Evolutionary conservation across 331 rosid species (phyloP).

Genomic region (Acacia concinna): DNA sequence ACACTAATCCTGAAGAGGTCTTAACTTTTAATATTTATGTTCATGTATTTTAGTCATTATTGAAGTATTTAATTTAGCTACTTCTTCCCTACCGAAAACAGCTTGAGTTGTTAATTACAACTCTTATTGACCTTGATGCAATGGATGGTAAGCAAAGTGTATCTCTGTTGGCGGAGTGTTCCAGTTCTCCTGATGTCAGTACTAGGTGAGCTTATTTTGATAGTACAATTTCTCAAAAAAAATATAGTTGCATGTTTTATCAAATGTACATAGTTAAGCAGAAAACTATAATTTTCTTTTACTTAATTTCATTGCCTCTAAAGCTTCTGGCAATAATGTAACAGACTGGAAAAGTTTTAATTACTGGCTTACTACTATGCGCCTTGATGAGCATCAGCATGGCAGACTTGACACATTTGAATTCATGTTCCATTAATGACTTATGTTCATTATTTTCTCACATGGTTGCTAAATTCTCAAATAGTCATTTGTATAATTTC

Average conservation of each 20-base stretch:
- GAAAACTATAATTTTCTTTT: conserved; percentile 14
- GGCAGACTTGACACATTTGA: background rate
- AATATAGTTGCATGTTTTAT: conserved; percentile 6
- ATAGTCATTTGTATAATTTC: conserved; percentile 16
- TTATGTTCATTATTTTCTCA: background rate
- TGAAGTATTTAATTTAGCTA: conserved; percentile 15
- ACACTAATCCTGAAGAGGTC: conserved; percentile 99
- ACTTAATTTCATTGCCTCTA: conserved; percentile 1
- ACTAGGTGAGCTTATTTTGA: conserved; percentile 61
- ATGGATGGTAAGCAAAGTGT: conserved; percentile 97
- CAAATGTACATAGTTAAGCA: conserved; percentile 4
- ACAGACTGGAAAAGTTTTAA: background rate
- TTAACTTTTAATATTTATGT: conserved; percentile 29
- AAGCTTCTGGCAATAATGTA: conserved; percentile 5
- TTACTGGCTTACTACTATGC: background rate
- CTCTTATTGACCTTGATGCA: conserved; percentile 96
- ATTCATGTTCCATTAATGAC: conserved; percentile 3
- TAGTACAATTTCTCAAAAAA: conserved; percentile 10
- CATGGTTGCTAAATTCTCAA: background rate
- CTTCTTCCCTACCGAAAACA: conserved; percentile 38
- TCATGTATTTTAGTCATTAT: conserved; percentile 18
- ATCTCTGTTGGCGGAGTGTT: conserved; percentile 81
- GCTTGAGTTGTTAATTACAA: conserved; percentile 87
- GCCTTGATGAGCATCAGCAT: conserved; percentile 12
- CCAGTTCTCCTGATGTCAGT: conserved; percentile 90